These are phyloP conservation scores for Heimioporus retisporus DNA, from an alignment of 1,284 basidiomycete species.

Conservation along the genomic window DNA sequence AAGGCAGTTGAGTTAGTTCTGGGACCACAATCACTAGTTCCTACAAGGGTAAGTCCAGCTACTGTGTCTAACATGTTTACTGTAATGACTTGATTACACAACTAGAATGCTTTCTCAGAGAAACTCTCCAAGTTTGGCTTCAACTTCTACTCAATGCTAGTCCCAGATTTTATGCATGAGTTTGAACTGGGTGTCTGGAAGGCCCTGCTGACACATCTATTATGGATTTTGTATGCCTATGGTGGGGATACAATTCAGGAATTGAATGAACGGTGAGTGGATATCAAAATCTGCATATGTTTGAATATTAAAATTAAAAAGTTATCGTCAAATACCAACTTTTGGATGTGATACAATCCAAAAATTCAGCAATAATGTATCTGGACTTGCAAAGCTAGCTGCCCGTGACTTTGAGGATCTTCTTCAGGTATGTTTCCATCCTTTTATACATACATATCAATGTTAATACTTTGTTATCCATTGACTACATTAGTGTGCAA, in stretches of 20 bases:
- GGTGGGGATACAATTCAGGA: conserved; percentile 8
- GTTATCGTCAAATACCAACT: conserved; percentile 4
- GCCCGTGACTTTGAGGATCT: conserved; percentile 35
- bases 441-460: background rate
- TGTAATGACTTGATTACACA: too few relatives aligned
- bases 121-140: background rate
- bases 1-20: background rate
- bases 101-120: too few relatives aligned
- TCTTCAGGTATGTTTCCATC: conserved; percentile 38
- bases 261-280: conserved; percentile 21
- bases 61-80: too few relatives aligned
- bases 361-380: conserved; percentile 25
- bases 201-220: conserved; percentile 31
- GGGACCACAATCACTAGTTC: background rate
- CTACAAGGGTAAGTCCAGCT: background rate
- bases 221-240: conserved; percentile 25
- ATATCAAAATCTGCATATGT: background rate
- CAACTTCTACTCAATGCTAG: background rate
- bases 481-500: background rate
- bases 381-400: conserved; percentile 23
- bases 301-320: background rate
- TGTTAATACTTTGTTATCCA: too few relatives aligned
- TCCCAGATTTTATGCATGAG: background rate
- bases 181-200: conserved; percentile 36
- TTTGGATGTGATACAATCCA: conserved; percentile 18